A percentile compares a stretch with the other conserved stretches of the same genome.
Evolutionary conservation across 176 grass and related monocot genomes (phyloP).

Genomic region (Avena eriantha): DNA sequence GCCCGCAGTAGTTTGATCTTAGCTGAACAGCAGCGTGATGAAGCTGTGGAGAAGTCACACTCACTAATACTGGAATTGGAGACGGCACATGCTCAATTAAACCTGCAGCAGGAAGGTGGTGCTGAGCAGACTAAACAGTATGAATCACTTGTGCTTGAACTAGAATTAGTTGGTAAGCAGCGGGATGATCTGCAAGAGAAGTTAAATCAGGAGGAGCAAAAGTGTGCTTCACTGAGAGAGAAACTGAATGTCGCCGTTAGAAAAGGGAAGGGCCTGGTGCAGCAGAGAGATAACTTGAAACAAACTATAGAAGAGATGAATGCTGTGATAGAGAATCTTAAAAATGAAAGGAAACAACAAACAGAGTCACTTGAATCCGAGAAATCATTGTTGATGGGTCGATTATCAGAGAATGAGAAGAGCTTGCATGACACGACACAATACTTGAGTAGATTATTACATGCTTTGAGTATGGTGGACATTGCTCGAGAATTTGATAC

Average conservation of each 20-base stretch:
- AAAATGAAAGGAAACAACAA: constrained; percentile 60
- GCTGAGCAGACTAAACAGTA: constrained; percentile 58
- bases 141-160: constrained; percentile 59
- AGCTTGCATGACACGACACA: constrained; percentile 58
- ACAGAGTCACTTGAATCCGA: constrained; percentile 78
- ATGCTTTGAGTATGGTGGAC: constrained; percentile 64
- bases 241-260: constrained; percentile 95
- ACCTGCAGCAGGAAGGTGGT: constrained; percentile 58
- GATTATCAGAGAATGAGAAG: constrained; percentile 66
- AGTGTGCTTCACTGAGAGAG: constrained; percentile 71
- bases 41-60: constrained; percentile 58
- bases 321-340: constrained; percentile 56
- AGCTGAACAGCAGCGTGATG: constrained; percentile 59
- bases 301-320: constrained; percentile 76
- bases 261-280: constrained; percentile 93
- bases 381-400: constrained; percentile 68
- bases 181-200: constrained; percentile 70
- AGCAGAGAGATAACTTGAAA: constrained; percentile 88
- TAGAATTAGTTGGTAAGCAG: constrained; percentile 62
- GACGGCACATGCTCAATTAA: constrained; percentile 55
- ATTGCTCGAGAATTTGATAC: constrained; percentile 50
- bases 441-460: constrained; percentile 64
- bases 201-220: constrained; percentile 79
- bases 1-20: constrained; percentile 39
- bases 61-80: constrained; percentile 64